phyloP scores from a whole-genome alignment of 495 filamentous ascomycete species.

The Bacidia gigantensis region DNA sequence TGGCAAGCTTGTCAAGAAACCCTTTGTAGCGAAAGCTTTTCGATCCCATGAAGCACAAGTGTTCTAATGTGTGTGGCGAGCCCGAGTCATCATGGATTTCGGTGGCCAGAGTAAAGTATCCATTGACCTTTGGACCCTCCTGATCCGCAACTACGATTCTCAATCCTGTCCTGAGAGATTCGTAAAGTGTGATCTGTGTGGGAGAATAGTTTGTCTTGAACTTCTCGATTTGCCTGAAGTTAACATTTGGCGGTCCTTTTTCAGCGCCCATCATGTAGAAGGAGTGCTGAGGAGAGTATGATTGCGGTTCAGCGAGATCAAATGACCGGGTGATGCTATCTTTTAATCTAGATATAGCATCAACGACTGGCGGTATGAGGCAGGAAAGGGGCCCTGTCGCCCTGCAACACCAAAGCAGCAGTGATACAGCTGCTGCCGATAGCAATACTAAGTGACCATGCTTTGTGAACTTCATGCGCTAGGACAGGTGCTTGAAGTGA shows the following conservation, averaged over 20 bases:
- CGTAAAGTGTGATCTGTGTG: conserved; percentile 74
- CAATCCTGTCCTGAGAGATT: conserved; percentile 81
- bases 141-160: conserved; percentile 80
- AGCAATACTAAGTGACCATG: no score
- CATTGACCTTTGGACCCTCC: conserved; percentile 84
- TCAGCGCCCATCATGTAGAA: not conserved
- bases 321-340: not conserved
- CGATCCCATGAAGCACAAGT: conserved; percentile 96
- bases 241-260: no score
- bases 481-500: no score
- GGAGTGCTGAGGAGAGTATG: not conserved
- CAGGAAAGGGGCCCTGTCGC: no score
- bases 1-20: conserved; percentile 83
- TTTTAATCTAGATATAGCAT: not conserved
- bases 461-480: no score
- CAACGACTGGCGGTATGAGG: no score
- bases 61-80: conserved; percentile 89
- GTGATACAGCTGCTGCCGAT: no score
- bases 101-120: conserved; percentile 89
- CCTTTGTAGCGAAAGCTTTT: conserved; percentile 90
- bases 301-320: no score
- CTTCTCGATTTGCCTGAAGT: conserved; percentile 71
- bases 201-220: conserved; percentile 84
- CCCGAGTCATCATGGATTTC: conserved; percentile 97
- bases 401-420: no score